Evolutionary conservation across 192 early-diverging fungal genomes (phyloP).

Genomic region (Chytriomyces confervae): DNA sequence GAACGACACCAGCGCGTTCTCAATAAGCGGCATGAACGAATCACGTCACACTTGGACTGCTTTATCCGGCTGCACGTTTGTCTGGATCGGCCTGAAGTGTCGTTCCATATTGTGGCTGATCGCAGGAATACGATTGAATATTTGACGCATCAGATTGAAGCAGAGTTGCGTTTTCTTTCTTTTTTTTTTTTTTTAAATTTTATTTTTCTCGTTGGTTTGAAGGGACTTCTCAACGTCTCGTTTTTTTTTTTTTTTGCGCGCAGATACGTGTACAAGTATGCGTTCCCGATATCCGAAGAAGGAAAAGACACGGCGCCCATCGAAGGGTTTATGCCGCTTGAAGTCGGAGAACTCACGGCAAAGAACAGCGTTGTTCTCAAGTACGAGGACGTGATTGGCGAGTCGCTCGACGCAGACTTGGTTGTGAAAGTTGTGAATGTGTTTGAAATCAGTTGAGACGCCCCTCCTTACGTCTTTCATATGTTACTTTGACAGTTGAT

Average conservation of each 20-base stretch:
- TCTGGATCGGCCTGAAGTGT: not conserved
- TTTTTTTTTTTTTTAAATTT: not conserved
- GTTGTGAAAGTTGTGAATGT: conserved; percentile 37
- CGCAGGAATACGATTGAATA: conserved; percentile 65
- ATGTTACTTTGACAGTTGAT: not conserved
- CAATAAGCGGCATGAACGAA: conserved; percentile 7
- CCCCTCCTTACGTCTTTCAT: not conserved
- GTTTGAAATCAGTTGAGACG: conserved; percentile 35
- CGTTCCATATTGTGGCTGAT: conserved; percentile 38
- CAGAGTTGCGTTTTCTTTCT: conserved; percentile 66
- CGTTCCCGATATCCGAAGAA: conserved; percentile 5
- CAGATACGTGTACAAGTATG: conserved; percentile 35
- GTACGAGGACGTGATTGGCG: conserved; percentile 40
- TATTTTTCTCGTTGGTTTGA: too few species aligned
- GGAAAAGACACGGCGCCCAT: not conserved
- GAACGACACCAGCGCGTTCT: not conserved
- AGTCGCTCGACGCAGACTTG: conserved; percentile 40
- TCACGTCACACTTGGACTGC: conserved; percentile 8
- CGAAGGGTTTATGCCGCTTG: conserved; percentile 18
- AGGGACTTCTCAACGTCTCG: not conserved
- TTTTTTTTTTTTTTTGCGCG: conserved; percentile 4
- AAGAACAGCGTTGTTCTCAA: conserved; percentile 37
- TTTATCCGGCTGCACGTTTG: conserved; percentile 6
- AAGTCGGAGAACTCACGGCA: conserved; percentile 41
- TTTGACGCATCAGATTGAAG: conserved; percentile 70